A percentile compares a stretch with the other conserved stretches of the same genome.
Evolutionary conservation across 371 early-diverging fungal genomes (phyloP).

Genomic region (Rhizopus sp.): DNA sequence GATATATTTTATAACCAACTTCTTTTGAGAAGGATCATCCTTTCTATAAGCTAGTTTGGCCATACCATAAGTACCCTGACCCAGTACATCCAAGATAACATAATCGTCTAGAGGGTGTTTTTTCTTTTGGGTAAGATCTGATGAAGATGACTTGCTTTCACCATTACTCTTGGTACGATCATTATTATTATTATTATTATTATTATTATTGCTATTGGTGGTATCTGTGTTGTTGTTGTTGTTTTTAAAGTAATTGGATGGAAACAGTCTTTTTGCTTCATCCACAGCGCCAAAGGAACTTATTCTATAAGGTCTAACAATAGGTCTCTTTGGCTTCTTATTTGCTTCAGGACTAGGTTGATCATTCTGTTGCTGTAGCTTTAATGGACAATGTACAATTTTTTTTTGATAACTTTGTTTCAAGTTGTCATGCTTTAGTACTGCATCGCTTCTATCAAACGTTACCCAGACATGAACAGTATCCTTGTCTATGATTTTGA

Average conservation of each 20-base stretch:
- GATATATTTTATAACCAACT: slow-evolving; percentile 69
- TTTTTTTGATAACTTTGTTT: not conserved
- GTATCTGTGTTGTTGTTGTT: not conserved
- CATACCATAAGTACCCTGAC: slow-evolving; percentile 72
- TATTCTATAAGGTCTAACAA: slow-evolving; percentile 8
- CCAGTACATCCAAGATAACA: slow-evolving; percentile 55
- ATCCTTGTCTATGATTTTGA: slow-evolving; percentile 52
- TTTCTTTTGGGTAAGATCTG: slow-evolving; percentile 14
- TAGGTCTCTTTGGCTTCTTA: not conserved
- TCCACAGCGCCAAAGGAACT: slow-evolving; percentile 25
- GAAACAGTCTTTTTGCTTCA: slow-evolving; percentile 10
- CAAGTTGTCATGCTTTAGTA: slow-evolving; percentile 13
- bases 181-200: not conserved
- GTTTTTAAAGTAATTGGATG: not conserved
- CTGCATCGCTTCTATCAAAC: slow-evolving; percentile 52
- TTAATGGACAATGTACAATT: not conserved
- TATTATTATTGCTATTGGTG: not conserved
- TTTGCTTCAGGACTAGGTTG: not conserved
- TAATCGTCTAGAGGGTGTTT: slow-evolving; percentile 50
- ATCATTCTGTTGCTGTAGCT: not conserved
- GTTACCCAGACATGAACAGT: slow-evolving; percentile 65
- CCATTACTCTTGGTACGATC: not conserved
- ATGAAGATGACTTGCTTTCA: not conserved
- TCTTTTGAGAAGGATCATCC: slow-evolving; percentile 52
- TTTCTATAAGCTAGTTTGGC: slow-evolving; percentile 55